Base-by-base conservation (phyloP, 768 basidiomycete genomes). In the Mycena epipterygia region DNA sequence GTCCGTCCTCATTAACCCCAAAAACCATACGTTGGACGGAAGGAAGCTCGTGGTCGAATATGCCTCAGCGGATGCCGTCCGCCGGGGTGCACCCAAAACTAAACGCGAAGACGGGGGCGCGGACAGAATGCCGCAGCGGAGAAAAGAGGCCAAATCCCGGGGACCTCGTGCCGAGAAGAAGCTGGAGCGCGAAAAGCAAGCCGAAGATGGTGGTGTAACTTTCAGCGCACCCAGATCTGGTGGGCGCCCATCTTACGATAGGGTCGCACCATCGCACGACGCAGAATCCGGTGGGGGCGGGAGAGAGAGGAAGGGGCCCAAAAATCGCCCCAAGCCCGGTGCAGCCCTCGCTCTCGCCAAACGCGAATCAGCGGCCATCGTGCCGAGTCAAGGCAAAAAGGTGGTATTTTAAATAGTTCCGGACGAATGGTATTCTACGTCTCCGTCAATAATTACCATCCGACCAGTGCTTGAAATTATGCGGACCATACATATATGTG, bases 21-120 rank as follows among this genome's bases (percentile, higher is more conserved):
- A 91, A 76, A 98, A 98, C 79, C 94, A 96, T 80, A 88, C 86
- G 49, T 85, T 97, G 58, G 88, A 95, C 79, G 95, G 95, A 11
- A 88, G 97, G 56, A 90, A 92, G 58, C 89, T 99, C 59, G 91
- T 93, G 5, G 89, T 98, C 33, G 94, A 97, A 81, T 97, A 92
- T 73, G 96, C 95, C n/a, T 91, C 93, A 42, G 86, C 92, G 11
- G 95, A 96, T 17, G 96, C 95, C 9, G 94, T 96, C 39, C 90
- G 94, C 23, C 89, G 96, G 5, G 94, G 95, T n/a, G 91, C 90
- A 13, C 82, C 86, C 33, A 86, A 84, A 62, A 71, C 2, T n/a
- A 66, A 71, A 35, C 70, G 70, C 53, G 70, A 71, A 14, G 60
- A 74, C 52, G 62, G 77, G 57, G 73, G n/a, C 32, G 77, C 52